Conservation (phyloP, 1,284 basidiomycete genomes). For the Microbotryomycetes sp. region DNA sequence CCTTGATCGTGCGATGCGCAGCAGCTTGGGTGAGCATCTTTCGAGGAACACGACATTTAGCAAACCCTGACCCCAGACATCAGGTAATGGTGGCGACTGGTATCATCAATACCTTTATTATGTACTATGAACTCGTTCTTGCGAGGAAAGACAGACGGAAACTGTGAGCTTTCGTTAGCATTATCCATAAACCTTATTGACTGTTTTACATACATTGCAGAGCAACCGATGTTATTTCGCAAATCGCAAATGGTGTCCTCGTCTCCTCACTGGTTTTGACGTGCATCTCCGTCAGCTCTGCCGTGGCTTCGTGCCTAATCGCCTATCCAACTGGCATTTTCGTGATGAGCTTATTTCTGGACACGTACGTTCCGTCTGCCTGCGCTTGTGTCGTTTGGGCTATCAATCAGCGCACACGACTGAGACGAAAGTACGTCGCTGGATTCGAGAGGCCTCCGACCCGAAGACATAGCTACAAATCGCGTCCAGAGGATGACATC, state of each 20-base stretch:
- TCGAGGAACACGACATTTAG: not conserved
- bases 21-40: not conserved
- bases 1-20: not conserved
- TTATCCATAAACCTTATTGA: not conserved
- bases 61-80: not conserved
- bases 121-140: not conserved
- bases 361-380: not conserved
- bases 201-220: not conserved
- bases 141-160: not conserved
- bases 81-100: not conserved
- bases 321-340: not conserved
- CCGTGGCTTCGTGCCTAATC: not conserved
- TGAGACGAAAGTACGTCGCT: not conserved
- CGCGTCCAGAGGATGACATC: not conserved
- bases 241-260: not conserved
- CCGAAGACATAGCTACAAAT: not conserved
- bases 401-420: not conserved
- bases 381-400: not conserved
- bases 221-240: not conserved
- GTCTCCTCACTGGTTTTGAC: not conserved
- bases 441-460: not conserved
- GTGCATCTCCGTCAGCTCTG: not conserved
- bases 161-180: not conserved
- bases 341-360: not conserved
- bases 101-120: not conserved